These are phyloP conservation scores for Blastobotrys peoriensis DNA, from an alignment of 805 yeast species.

Conservation along the genomic window DNA sequence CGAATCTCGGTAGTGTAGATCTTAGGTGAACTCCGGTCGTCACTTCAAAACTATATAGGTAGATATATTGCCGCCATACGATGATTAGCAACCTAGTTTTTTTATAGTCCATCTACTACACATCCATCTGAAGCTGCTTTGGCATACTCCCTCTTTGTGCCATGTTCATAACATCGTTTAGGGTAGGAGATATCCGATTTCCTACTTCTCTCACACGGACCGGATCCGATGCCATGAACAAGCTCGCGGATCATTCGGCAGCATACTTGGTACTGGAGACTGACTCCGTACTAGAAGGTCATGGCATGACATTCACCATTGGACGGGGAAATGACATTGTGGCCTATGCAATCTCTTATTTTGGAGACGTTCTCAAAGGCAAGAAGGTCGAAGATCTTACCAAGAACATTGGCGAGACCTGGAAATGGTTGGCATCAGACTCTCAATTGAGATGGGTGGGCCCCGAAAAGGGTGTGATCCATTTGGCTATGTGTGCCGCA, in stretches of 20 bases:
- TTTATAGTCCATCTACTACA: too few species aligned
- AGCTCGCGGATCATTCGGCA: constrained; percentile 35
- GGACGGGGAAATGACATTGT: constrained; percentile 34
- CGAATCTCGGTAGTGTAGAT: too few species aligned
- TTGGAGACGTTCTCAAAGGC: constrained; percentile 32
- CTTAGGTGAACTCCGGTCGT: too few species aligned
- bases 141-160: too few species aligned
- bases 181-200: too few species aligned
- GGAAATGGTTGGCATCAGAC: constrained; percentile 36
- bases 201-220: constrained; percentile 31
- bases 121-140: too few species aligned
- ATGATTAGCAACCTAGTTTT: too few species aligned
- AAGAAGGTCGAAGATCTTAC: constrained; percentile 29
- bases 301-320: constrained; percentile 38
- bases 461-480: constrained; percentile 37
- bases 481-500: constrained; percentile 35
- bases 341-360: constrained; percentile 29
- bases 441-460: constrained; percentile 38
- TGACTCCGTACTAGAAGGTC: constrained; percentile 28
- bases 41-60: too few species aligned
- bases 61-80: too few species aligned
- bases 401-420: constrained; percentile 33
- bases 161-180: too few species aligned
- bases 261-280: constrained; percentile 31
- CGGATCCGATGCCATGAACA: constrained; percentile 37